phyloP scores from a whole-genome alignment of 2,329 filamentous ascomycete species.

The Bisporella sp. region DNA sequence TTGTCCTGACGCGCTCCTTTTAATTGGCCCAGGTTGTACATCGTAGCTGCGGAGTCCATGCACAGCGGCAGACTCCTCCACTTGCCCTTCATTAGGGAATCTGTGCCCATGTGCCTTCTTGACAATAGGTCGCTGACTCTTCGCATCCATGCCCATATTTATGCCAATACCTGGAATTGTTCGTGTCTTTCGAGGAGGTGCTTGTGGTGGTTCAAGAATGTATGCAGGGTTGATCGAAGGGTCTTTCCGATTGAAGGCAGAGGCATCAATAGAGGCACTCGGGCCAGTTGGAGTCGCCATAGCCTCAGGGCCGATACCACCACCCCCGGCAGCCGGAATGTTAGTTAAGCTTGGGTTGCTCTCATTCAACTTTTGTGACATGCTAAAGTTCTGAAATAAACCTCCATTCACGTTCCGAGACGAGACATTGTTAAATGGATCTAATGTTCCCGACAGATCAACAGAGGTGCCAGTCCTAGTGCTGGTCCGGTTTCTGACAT shows the following conservation, averaged over 20 bases:
- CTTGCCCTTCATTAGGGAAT: background rate
- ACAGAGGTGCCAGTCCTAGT: constrained; percentile 17
- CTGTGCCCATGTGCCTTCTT: constrained; percentile 20
- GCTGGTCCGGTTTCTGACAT: constrained; percentile 19
- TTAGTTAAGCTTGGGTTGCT: constrained; percentile 29
- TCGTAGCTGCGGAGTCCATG: constrained; percentile 18
- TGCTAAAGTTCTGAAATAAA: constrained; percentile 24
- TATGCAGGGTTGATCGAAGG: constrained; percentile 21
- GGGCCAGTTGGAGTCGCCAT: constrained; percentile 57
- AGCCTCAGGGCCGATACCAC: constrained; percentile 40
- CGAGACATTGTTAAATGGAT: constrained; percentile 28
- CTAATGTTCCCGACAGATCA: constrained; percentile 16
- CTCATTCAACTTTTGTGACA: constrained; percentile 28
- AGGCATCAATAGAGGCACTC: constrained; percentile 32
- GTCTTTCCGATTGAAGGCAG: constrained; percentile 22
- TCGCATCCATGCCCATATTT: constrained; percentile 27
- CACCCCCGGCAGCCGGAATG: constrained; percentile 23
- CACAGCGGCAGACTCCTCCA: constrained; percentile 22
- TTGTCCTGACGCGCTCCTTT: constrained; percentile 89
- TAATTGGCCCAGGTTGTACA: constrained; percentile 47
- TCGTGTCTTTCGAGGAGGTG: constrained; percentile 34
- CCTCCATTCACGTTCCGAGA: constrained; percentile 22
- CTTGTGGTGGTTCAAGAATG: constrained; percentile 38
- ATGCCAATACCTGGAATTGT: constrained; percentile 26
- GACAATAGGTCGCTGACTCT: constrained; percentile 28